Percentiles rank a stretch among this genome's conserved stretches.
Conservation (phyloP, 2,329 filamentous ascomycete species). For the Trichophyton benhamiae region DNA sequence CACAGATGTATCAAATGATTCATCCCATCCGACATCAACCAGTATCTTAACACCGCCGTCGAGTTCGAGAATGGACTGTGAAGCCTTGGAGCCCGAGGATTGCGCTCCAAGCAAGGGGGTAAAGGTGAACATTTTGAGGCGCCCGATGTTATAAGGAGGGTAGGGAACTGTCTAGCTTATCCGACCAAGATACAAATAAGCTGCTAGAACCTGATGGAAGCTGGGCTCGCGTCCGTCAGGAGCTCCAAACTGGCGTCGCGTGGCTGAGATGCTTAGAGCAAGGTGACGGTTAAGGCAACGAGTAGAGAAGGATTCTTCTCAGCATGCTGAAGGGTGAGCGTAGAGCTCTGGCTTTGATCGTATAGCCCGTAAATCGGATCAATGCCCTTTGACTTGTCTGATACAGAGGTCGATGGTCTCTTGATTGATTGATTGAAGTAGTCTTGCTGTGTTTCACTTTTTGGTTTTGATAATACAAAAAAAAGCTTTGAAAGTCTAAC, state of each 20-base stretch:
- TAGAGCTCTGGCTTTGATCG: background rate
- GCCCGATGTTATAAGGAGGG: background rate
- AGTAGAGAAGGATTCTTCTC: background rate
- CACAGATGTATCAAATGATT: constrained; percentile 69
- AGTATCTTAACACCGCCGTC: constrained; percentile 94
- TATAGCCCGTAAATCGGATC: background rate
- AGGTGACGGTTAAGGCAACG: background rate
- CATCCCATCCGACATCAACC: constrained; percentile 92
- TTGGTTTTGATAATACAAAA: background rate
- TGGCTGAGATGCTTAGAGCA: background rate
- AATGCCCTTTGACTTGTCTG: background rate
- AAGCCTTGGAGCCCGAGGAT: constrained; percentile 64
- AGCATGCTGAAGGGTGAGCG: background rate
- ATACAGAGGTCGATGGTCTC: background rate
- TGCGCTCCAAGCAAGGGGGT: constrained; percentile 84
- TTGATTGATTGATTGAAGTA: background rate
- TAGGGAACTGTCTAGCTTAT: background rate
- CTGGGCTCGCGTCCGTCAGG: background rate
- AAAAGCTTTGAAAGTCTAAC: constrained; percentile 1
- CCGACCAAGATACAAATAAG: background rate
- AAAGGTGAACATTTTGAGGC: constrained; percentile 74
- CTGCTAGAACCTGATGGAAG: background rate
- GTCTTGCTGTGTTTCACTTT: background rate
- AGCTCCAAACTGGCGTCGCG: background rate
- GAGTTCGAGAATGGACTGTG: constrained; percentile 90